Conservation (phyloP, 371 early-diverging fungal genomes). For the Batkoa obscura region DNA sequence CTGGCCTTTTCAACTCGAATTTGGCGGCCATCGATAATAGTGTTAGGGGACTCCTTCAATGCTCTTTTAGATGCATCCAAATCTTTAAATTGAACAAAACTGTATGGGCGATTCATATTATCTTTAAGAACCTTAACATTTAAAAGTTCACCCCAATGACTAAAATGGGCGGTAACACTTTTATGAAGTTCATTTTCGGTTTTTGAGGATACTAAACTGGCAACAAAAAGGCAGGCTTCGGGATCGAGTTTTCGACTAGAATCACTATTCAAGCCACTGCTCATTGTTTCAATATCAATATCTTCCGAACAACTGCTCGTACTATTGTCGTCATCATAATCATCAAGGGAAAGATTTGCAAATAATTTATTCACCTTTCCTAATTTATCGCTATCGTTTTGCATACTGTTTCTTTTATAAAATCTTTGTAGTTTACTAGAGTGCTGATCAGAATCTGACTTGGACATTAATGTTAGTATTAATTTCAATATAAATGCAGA, state of each 20-base stretch:
- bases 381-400: no score
- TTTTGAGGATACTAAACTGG: slow-evolving; percentile 37
- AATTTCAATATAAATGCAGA: no score
- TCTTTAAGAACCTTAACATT: slow-evolving; percentile 66
- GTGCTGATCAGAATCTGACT: no score
- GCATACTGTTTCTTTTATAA: no score
- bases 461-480: no score
- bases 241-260: slow-evolving; percentile 14
- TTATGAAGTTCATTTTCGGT: slow-evolving; percentile 34
- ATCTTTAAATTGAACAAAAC: slow-evolving; percentile 66
- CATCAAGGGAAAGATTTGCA: no score
- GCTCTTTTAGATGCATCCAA: slow-evolving; percentile 38
- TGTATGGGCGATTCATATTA: slow-evolving; percentile 55
- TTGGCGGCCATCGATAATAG: slow-evolving; percentile 41
- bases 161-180: slow-evolving; percentile 40
- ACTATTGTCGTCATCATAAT: no score
- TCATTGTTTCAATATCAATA: no score
- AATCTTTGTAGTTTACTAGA: no score
- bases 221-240: slow-evolving; percentile 32
- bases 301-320: no score
- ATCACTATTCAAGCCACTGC: no score
- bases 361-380: no score
- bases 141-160: slow-evolving; percentile 39
- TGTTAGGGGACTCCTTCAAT: slow-evolving; percentile 42
- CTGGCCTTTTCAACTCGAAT: slow-evolving; percentile 70